These are phyloP conservation scores for Scedosporium dehoogii DNA, from an alignment of 2,329 filamentous ascomycete genomes.

Conservation along the genomic window DNA sequence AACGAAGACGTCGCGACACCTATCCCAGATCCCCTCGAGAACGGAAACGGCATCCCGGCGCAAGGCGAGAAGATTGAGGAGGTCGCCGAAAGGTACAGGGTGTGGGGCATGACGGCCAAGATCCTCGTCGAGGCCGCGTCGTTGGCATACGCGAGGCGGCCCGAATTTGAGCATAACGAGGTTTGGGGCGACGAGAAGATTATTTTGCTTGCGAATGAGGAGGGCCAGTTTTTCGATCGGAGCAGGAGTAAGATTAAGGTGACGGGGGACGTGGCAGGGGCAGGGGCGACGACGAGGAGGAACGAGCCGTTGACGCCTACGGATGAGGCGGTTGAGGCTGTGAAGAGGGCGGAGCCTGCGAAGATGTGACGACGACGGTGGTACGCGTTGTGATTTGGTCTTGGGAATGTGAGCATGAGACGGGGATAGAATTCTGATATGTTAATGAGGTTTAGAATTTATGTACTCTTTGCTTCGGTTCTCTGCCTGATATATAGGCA, in stretches of 20 bases:
- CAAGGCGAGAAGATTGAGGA: constrained; percentile 30
- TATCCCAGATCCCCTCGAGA: constrained; percentile 24
- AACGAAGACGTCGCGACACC: constrained; percentile 15
- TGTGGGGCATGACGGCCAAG: constrained; percentile 91
- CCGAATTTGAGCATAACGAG: constrained; percentile 66
- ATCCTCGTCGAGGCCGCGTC: constrained; percentile 83
- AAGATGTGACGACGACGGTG: constrained; percentile 7
- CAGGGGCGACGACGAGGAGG: constrained; percentile 9
- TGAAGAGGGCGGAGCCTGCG: constrained; percentile 8
- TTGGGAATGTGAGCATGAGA: neutral
- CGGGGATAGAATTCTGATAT: neutral
- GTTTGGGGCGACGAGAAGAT: constrained; percentile 43
- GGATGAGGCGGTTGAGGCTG: constrained; percentile 8
- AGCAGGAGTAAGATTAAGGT: constrained; percentile 17
- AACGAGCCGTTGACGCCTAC: constrained; percentile 3
- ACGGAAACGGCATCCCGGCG: constrained; percentile 27
- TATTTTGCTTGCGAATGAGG: constrained; percentile 32
- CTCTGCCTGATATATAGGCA: neutral
- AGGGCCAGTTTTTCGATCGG: constrained; percentile 37
- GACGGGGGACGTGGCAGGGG: constrained; percentile 9
- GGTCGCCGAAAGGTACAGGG: constrained; percentile 57
- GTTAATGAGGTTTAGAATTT: neutral
- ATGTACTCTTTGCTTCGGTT: no score
- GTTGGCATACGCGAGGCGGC: constrained; percentile 71
- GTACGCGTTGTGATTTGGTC: neutral